These are phyloP conservation scores for Trametes elegans DNA, from an alignment of 768 basidiomycete species.

Conservation along the genomic window DNA sequence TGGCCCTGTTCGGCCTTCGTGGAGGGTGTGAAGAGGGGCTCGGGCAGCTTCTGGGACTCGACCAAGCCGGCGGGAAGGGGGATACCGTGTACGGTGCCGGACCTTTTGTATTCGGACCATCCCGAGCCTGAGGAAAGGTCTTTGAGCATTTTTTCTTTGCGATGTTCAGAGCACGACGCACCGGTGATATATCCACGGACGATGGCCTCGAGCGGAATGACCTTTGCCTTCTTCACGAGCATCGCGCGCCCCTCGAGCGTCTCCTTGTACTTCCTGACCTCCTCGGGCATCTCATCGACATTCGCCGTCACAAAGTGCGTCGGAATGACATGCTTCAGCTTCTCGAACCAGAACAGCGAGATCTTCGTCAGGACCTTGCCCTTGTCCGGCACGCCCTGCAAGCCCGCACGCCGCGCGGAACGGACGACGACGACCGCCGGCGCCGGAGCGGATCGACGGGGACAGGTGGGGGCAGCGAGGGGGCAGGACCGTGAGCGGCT, in stretches of 20 bases:
- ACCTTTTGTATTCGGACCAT: constrained; percentile 90
- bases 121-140: constrained; percentile 76
- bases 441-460: no score
- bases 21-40: constrained; percentile 92
- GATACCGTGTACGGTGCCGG: constrained; percentile 86
- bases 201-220: constrained; percentile 92
- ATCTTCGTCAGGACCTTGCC: constrained; percentile 86
- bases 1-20: constrained; percentile 94
- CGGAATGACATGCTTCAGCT: constrained; percentile 74
- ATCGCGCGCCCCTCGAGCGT: constrained; percentile 85
- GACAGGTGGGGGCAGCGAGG: not conserved
- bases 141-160: not conserved
- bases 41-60: constrained; percentile 82
- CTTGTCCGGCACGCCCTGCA: constrained; percentile 91
- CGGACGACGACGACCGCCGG: no score
- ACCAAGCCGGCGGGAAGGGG: constrained; percentile 67
- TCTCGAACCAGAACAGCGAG: constrained; percentile 94
- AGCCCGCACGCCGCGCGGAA: not conserved
- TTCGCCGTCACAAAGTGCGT: constrained; percentile 86
- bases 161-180: constrained; percentile 32
- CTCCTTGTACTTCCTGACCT: constrained; percentile 68
- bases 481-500: not conserved
- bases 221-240: constrained; percentile 86
- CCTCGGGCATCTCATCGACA: constrained; percentile 79
- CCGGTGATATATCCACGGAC: constrained; percentile 97